Percentiles rank a stretch among this genome's conserved stretches.
These are phyloP conservation scores for Avicennia marina DNA, from an alignment of 257 asterid genomes.

Conservation along the genomic window DNA sequence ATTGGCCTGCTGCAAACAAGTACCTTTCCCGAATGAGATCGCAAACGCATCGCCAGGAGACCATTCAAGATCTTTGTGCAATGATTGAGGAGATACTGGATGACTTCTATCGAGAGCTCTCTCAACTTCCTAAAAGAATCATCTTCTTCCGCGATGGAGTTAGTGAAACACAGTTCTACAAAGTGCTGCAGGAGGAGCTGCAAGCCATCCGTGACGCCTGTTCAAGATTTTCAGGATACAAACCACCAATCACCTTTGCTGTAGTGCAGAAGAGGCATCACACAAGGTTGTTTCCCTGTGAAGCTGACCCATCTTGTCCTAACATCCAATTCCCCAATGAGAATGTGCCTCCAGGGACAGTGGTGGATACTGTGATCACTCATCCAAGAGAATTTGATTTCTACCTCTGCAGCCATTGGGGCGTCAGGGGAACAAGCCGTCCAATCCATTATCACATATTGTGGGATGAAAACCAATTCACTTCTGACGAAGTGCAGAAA, in stretches of 20 bases:
- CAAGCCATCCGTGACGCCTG: constrained; percentile 58
- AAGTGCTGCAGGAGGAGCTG: constrained; percentile 61
- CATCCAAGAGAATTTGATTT: constrained; percentile 87
- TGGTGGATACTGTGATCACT: constrained; percentile 75
- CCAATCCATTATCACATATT: constrained; percentile 78
- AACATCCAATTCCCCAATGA: too few relatives aligned
- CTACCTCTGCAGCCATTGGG: constrained; percentile 95
- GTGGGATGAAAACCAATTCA: constrained; percentile 74
- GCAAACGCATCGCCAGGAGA: constrained; percentile 84
- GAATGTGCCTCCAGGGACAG: constrained; percentile 86
- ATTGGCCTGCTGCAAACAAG: constrained; percentile 92
- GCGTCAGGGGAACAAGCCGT: constrained; percentile 84
- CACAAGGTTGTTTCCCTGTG: constrained; percentile 61
- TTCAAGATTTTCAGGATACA: constrained; percentile 47
- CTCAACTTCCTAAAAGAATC: constrained; percentile 68
- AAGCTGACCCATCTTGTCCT: constrained; percentile 24
- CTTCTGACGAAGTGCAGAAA: constrained; percentile 87
- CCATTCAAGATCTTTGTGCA: constrained; percentile 60
- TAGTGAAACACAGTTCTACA: constrained; percentile 81
- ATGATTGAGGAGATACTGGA: constrained; percentile 75
- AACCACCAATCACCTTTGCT: constrained; percentile 75
- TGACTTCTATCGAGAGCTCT: constrained; percentile 54
- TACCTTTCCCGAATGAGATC: constrained; percentile 88
- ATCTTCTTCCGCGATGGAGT: constrained; percentile 92
- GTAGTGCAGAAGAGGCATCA: constrained; percentile 95